These are phyloP conservation scores for Tetragonia tetragonoides DNA, from an alignment of 148 eudicot species.

Conservation along the genomic window DNA sequence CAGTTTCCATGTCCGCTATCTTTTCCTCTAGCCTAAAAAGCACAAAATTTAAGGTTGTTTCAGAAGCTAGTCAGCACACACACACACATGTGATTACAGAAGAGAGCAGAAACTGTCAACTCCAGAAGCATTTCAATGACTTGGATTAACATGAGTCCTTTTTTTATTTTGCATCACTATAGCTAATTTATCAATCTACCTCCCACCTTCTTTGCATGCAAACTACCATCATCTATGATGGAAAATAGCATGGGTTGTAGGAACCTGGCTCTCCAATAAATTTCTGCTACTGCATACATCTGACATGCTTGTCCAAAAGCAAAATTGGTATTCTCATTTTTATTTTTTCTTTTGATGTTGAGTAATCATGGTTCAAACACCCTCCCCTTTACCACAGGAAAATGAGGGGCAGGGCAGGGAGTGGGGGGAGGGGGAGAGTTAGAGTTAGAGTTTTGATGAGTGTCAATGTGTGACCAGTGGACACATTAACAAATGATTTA, in stretches of 20 bases:
- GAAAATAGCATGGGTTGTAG: neutral
- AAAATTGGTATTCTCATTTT: no score
- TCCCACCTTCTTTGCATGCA: neutral
- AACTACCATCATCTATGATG: neutral
- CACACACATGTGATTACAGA: neutral
- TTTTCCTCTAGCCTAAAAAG: conserved; percentile 72
- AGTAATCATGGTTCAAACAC: no score
- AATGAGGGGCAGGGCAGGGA: no score
- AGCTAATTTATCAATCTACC: neutral
- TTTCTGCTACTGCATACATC: no score
- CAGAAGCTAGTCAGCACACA: neutral
- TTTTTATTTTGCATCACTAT: neutral
- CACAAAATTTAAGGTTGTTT: neutral
- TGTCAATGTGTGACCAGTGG: no score
- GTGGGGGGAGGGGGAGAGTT: no score
- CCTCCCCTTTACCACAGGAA: no score
- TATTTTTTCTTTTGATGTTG: no score
- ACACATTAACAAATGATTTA: no score
- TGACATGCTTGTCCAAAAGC: no score
- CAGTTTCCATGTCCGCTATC: conserved; percentile 57
- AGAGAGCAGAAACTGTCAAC: neutral
- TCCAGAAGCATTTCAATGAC: neutral
- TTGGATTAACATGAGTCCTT: neutral
- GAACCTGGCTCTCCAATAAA: neutral
- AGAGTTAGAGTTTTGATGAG: no score